Conservation (phyloP, 2,329 filamentous ascomycete genomes). For the Fusarium tanahbumbuense region DNA sequence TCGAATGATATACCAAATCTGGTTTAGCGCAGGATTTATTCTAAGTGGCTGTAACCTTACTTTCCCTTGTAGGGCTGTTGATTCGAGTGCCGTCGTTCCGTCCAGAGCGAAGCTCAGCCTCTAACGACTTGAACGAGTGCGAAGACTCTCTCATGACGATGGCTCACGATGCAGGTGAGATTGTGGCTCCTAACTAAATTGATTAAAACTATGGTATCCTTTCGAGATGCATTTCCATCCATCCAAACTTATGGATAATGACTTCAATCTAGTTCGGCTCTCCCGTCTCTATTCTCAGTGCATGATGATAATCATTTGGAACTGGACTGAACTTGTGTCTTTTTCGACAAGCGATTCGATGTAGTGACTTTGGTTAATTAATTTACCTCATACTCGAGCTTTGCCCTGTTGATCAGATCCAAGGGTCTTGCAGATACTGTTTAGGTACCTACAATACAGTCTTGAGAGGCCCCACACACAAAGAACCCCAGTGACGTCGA, state of each 20-base stretch:
- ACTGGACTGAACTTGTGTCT: too few relatives aligned
- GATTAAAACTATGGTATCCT: not conserved
- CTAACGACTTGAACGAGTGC: slow-evolving; percentile 6
- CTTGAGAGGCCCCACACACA: slow-evolving; percentile 13
- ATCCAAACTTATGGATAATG: not conserved
- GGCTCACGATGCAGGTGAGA: not conserved
- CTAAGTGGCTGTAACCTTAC: slow-evolving; percentile 19
- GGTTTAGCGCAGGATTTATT: slow-evolving; percentile 26
- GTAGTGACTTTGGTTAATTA: not conserved
- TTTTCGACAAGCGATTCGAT: not conserved
- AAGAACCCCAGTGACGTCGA: slow-evolving; percentile 30
- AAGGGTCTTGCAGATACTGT: slow-evolving; percentile 6
- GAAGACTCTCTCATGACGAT: not conserved
- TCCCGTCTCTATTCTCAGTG: not conserved
- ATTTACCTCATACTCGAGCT: not conserved
- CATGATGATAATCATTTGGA: not conserved
- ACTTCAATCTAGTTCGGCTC: not conserved
- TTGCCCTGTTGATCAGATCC: slow-evolving; percentile 1
- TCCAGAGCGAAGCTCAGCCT: not conserved
- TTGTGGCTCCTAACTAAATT: not conserved
- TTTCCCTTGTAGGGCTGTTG: slow-evolving; percentile 34
- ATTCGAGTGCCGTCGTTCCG: slow-evolving; percentile 24
- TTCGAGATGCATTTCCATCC: not conserved
- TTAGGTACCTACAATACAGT: not conserved
- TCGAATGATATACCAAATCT: slow-evolving; percentile 28